Base-by-base conservation (phyloP, 768 basidiomycete species). In the Polyporus arcularius region DNA sequence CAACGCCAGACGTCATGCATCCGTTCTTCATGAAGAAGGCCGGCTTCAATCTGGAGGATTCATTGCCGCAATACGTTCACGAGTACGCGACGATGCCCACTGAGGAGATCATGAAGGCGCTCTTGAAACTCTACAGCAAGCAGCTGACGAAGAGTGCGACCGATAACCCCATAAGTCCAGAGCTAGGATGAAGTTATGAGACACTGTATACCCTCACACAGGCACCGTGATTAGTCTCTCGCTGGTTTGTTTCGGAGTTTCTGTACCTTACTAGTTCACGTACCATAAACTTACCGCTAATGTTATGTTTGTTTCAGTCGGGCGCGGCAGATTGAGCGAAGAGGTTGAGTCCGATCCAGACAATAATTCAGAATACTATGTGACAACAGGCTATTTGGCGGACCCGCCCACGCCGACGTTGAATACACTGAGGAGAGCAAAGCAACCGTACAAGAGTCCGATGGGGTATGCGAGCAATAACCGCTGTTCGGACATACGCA, bases 391-490 rank as follows among this genome's bases (percentile, higher is more conserved):
- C 53, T 57, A 66, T 49, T 61, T 66, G 32, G 65, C 58, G 16
- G 67, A 63, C 7, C 62, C 67, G 1, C 72, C 74, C 62, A 62
- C 72, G 21, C 78, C 81, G 26, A 79, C 85, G 67, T 86, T 90
- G 77, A 97, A 97, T 58, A 96, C 90, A 73, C 92, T 96, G 58
- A 98, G 82, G 41, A 98, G 76, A 14, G 93, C 95, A 71, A 96
- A 96, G 74, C 94, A 96, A 18, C 94, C 94, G 68, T 97, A 99
- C 26, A 98, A 78, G 54, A 99, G 76, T 40, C 92, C 94, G 53
- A 98, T 87, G 11, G 97, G 97, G 75, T 99, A 99, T 65, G 96
- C 97, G 42, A 99, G 95, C 26, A 99, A 84, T 30, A 98, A 79
- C 50, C 96, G 83, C 72, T 99, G 97, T 65, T 96, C 90, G 9